Evolutionary conservation across 2,329 filamentous ascomycete species (phyloP), one percentile per base, ranked within the genome.

Genomic region (Colletotrichum sp.): DNA sequence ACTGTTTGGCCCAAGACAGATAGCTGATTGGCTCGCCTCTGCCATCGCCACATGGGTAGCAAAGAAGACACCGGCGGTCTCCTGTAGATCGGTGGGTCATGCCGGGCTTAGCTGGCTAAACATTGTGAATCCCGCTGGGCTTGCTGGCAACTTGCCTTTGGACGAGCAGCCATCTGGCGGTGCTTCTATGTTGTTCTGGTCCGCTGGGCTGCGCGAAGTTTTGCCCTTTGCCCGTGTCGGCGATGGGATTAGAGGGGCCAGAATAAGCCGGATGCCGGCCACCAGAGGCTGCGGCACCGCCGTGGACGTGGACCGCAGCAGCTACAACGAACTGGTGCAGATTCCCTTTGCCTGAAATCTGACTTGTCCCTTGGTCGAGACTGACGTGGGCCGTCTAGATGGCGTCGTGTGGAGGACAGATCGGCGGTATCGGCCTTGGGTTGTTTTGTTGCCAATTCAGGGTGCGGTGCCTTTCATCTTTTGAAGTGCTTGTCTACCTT

Each of bases 31-130:
- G 74, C 16, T 39, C 43, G 63, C 18, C 18, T 61, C 10, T 16
- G 16, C 30, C 60, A 67, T 76, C 71, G 74, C 65, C 71, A 76
- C 74, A 75, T 60, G 68, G 67, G 36, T 71, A 63, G 66, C 55
- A 36, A 65, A 67, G 34, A 60, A 72, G 69, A 61, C 57, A 57
- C 34, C 55, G 36, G 34, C 52, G 70, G 36, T 71, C 60, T 75
- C 66, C 74, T 75, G 74, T 57, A 75, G 74, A 76, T 76, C 74
- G 36, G 72, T 76, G 74, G 74, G 71, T 71, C 67, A 34, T 52
- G 34, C 64, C 73, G 57, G 65, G 70, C 64, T 73, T 64, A 74
- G 70, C 70, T 64, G 24, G 43, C 34, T 28, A 36, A 32, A 26
- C 63, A 24, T n/a, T 66, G 55, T 28, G 55, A 59, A 59, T 59